Evolutionary conservation across 2,329 filamentous ascomycete genomes (phyloP).

Genomic region (Botryotinia narcissicola): DNA sequence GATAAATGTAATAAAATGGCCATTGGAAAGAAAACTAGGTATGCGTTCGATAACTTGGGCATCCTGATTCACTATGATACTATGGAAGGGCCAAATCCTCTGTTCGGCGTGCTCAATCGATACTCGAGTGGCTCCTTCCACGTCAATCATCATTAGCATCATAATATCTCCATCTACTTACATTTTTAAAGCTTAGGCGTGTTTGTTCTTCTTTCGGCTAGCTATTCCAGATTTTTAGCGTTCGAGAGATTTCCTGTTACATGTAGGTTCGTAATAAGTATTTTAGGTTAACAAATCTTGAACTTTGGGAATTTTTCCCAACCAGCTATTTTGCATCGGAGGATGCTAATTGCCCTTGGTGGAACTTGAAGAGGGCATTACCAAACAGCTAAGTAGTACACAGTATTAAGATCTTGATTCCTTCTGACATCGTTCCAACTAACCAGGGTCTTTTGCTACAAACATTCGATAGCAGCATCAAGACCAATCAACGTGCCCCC

Average conservation of each 20-base stretch:
- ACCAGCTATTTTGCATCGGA: too few species aligned
- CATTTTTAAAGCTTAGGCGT: not conserved
- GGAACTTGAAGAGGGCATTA: too few species aligned
- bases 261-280: not conserved
- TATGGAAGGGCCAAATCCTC: not conserved
- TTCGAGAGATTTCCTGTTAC: not conserved
- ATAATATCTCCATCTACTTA: not conserved
- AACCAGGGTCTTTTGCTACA: too few species aligned
- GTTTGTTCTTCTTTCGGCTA: not conserved
- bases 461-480: too few species aligned
- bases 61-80: not conserved
- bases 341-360: too few species aligned
- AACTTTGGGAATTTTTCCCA: not conserved
- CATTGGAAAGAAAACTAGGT: not conserved
- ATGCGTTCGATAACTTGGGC: accelerated
- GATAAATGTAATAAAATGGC: not conserved
- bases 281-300: not conserved
- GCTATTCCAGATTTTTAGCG: not conserved
- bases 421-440: too few species aligned
- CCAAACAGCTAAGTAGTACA: too few species aligned
- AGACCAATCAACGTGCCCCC: too few species aligned
- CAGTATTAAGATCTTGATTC: too few species aligned
- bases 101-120: not conserved
- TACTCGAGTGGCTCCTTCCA: not conserved
- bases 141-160: not conserved